A percentile compares a stretch with the other conserved stretches of the same genome.
Evolutionary conservation across 2,329 filamentous ascomycete genomes (phyloP).

Genomic region (Colletotrichum sublineola): DNA sequence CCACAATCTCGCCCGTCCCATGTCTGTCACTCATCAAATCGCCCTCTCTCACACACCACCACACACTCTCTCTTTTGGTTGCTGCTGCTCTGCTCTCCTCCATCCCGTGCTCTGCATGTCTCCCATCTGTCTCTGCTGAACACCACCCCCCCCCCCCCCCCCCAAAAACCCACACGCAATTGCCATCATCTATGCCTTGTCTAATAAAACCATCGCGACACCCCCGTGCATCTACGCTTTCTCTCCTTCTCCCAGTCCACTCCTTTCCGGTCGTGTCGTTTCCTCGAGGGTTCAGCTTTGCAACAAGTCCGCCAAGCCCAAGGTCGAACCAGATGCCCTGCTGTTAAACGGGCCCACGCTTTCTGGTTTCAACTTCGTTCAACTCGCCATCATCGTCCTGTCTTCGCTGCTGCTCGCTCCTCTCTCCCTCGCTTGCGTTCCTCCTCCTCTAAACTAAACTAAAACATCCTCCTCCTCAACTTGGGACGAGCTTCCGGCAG

Average conservation of each 20-base stretch:
- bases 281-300: constrained; percentile 26
- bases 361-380: constrained; percentile 33
- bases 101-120: constrained; percentile 31
- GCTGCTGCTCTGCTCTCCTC: not conserved
- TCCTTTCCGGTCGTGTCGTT: constrained; percentile 22
- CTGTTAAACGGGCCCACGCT: constrained; percentile 28
- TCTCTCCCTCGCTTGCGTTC: not conserved
- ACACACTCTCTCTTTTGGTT: not conserved
- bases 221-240: constrained; percentile 14
- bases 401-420: constrained; percentile 12
- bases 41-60: constrained; percentile 25
- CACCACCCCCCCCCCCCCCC: not conserved
- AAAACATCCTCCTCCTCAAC: constrained; percentile 8
- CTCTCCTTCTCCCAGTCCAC: constrained; percentile 1
- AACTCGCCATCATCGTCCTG: constrained; percentile 24
- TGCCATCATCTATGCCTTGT: constrained; percentile 10
- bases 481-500: constrained; percentile 24
- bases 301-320: constrained; percentile 31
- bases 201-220: constrained; percentile 42
- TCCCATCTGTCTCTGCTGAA: constrained; percentile 23
- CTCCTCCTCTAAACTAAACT: not conserved
- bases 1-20: constrained; percentile 38
- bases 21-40: constrained; percentile 36
- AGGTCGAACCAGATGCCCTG: constrained; percentile 28
- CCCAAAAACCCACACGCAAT: constrained; percentile 8